Percentiles rank a stretch among this genome's conserved stretches.
Conservation (phyloP, 2,329 filamentous ascomycete genomes). For the Penicillium sp. region DNA sequence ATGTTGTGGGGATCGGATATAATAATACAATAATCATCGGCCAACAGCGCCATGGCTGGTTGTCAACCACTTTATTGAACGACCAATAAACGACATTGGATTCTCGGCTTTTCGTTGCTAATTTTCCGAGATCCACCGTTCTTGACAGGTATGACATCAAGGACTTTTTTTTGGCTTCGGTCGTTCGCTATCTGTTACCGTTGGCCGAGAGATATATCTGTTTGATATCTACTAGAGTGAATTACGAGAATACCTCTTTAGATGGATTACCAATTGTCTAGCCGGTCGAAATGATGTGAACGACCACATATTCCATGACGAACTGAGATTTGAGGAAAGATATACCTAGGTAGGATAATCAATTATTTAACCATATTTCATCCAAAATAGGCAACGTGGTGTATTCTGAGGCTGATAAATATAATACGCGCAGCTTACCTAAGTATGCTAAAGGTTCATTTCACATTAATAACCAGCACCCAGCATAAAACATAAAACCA, state of each 20-base stretch:
- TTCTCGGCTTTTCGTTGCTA: neutral
- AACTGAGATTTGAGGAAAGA: neutral
- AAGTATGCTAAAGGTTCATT: neutral
- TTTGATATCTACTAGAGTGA: neutral
- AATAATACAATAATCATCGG: neutral
- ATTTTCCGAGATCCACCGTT: neutral
- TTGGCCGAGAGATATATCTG: neutral
- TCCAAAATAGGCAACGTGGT: neutral
- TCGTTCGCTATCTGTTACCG: neutral
- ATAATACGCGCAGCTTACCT: neutral
- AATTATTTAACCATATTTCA: neutral
- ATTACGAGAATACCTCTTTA: too few species aligned
- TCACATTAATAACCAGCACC: neutral
- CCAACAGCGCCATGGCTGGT: neutral
- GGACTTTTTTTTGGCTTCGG: neutral
- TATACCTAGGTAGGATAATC: neutral
- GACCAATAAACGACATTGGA: neutral
- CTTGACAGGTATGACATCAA: slow-evolving; percentile 3
- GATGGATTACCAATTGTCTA: neutral
- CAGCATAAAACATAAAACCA: neutral
- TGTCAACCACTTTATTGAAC: neutral
- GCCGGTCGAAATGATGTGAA: neutral
- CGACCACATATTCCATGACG: neutral
- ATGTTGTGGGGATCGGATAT: neutral
- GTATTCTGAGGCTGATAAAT: neutral